Conservation (phyloP, 2,329 filamentous ascomycete genomes). For the Ophiostoma sp. region DNA sequence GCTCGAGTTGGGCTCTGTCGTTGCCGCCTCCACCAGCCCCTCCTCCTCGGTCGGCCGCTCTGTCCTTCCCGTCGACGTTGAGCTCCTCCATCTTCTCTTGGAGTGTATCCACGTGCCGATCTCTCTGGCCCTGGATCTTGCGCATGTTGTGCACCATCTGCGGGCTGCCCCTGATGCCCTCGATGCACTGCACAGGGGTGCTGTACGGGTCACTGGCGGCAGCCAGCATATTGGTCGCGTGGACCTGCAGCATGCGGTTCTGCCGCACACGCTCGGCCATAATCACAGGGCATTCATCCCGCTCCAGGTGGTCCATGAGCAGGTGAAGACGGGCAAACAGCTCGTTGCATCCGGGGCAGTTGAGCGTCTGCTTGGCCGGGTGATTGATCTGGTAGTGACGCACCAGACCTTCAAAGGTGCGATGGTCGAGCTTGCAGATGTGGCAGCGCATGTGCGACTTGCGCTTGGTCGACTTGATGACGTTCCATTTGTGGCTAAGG, state of each 20-base stretch:
- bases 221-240: conserved; percentile 35
- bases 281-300: conserved; percentile 38
- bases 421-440: conserved; percentile 38
- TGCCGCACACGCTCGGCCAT: conserved; percentile 18
- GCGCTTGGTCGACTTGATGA: conserved; percentile 27
- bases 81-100: neutral
- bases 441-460: conserved; percentile 37
- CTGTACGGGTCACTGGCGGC: neutral
- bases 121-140: neutral
- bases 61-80: neutral
- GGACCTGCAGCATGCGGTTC: conserved; percentile 31
- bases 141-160: neutral
- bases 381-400: conserved; percentile 40
- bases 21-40: neutral
- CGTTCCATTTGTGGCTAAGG: conserved; percentile 31
- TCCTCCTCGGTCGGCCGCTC: neutral
- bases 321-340: conserved; percentile 37
- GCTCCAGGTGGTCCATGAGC: conserved; percentile 46
- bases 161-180: conserved; percentile 1
- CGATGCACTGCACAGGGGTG: neutral
- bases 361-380: conserved; percentile 38
- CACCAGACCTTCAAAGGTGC: conserved; percentile 32
- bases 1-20: neutral
- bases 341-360: conserved; percentile 44
- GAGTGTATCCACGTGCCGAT: neutral